These are phyloP conservation scores for Aspergillus amoenus DNA, from an alignment of 2,329 filamentous ascomycete genomes.

Conservation along the genomic window DNA sequence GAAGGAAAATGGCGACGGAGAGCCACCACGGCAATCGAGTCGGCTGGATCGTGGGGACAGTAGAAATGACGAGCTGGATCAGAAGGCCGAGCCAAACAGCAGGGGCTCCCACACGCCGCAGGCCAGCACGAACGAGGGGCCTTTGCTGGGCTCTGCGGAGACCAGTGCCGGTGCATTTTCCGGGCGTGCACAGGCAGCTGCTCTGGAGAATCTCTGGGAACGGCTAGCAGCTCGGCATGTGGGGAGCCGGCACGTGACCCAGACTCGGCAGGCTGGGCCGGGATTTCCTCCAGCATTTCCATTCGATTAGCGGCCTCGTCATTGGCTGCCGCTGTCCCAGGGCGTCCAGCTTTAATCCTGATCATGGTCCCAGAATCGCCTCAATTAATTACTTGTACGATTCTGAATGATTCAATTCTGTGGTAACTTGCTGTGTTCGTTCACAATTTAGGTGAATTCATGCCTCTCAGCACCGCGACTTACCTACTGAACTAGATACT, in stretches of 20 bases:
- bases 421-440: too few species aligned
- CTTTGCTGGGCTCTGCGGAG: slow-evolving; percentile 14
- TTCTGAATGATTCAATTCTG: too few species aligned
- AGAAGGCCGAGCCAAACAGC: slow-evolving; percentile 1
- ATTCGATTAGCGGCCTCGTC: not conserved
- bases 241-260: slow-evolving; percentile 28
- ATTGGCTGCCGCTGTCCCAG: slow-evolving; percentile 9
- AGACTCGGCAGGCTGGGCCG: slow-evolving; percentile 21
- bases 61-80: not conserved
- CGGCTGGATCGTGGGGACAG: slow-evolving; percentile 28
- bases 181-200: slow-evolving; percentile 16
- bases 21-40: slow-evolving; percentile 37
- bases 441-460: too few species aligned
- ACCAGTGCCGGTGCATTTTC: slow-evolving; percentile 29
- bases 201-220: not conserved
- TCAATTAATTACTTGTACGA: too few species aligned
- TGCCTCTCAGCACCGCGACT: too few species aligned
- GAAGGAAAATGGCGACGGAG: slow-evolving; percentile 22
- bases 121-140: not conserved
- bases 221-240: slow-evolving; percentile 33
- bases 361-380: too few species aligned
- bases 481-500: not conserved
- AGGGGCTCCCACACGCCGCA: not conserved
- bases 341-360: not conserved
- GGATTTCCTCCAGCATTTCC: slow-evolving; percentile 18